These are phyloP conservation scores for Paramecium tetraurelia DNA, from an alignment of 73 alveolate genomes.

Conservation along the genomic window DNA sequence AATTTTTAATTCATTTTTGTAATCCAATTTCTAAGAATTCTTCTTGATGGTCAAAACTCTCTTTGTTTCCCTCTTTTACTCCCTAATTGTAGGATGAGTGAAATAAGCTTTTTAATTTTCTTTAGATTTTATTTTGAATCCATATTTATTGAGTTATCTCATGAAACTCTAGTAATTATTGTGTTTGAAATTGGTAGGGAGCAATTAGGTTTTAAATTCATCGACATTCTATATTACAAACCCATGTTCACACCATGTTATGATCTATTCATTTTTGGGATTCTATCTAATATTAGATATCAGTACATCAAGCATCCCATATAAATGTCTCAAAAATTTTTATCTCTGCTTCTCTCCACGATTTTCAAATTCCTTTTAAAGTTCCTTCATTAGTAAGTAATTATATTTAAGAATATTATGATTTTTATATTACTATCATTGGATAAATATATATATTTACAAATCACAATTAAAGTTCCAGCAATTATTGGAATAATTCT, in stretches of 20 bases:
- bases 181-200: neutral
- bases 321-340: neutral
- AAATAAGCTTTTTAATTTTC: neutral
- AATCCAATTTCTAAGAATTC: neutral
- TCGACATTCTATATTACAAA: neutral
- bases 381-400: neutral
- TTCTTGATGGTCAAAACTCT: neutral
- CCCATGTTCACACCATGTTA: neutral
- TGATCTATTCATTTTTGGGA: neutral
- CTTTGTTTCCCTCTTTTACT: neutral
- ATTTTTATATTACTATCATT: neutral
- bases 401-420: neutral
- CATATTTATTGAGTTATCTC: constrained; percentile 7
- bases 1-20: neutral
- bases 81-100: neutral
- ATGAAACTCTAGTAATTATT: neutral
- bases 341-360: neutral
- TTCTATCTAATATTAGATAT: neutral
- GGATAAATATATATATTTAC: neutral
- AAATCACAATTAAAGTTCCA: neutral
- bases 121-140: neutral
- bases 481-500: neutral
- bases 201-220: neutral
- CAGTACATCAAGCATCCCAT: neutral
- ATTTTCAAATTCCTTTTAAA: neutral